Base-by-base conservation (phyloP, 352 stramenopile species). In the Pythium grandisporangium region DNA sequence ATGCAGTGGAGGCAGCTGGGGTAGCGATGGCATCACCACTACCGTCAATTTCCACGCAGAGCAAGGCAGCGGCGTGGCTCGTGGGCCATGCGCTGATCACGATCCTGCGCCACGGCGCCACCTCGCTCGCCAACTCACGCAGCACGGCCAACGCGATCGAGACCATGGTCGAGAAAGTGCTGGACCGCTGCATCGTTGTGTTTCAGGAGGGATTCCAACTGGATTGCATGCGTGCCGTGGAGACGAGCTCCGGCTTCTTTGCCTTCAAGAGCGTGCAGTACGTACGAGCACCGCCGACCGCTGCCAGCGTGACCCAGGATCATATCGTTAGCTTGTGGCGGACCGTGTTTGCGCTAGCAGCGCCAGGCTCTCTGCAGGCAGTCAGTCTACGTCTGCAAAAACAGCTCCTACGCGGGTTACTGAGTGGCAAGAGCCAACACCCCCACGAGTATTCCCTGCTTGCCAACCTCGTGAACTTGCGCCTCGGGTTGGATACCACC, bases 201-300 rank as follows among this genome's bases (percentile, higher is more conserved):
- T 84, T 77, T 42, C 61, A 77, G 10, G 59, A 63, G 5, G 46
- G 61, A 8, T 66, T 66, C 21, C 51, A 76, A 25, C 48, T 39
- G 13, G 65, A 86, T n/a, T 44, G 41, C 20, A 51, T 50, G 4
- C 40, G 48, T 22, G 27, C 52, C 6, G 45, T 58, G 1, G 59
- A 75, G 30, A 59, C 53, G 1, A 51, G 58, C 4, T 42, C 45
- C 7, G 70, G 57, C 0, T 78, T 87, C 43, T 83, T 87, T 33
- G 52, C 59, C 1, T 87, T 79, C 55, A 72, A 71, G 51, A 25
- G 58, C 14, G 36, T 19, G 13, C 32, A 47, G 22, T 13, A 16
- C 2, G 44, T 38, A 4, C 22, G 16, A 2, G 37, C n/a, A n/a
- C n/a, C 42, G 1, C 37, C 37, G 1, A 44, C 50, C 2, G 13